Evolutionary conservation across 2,329 filamentous ascomycete genomes (phyloP).

Genomic region (Macrophomina tecta): DNA sequence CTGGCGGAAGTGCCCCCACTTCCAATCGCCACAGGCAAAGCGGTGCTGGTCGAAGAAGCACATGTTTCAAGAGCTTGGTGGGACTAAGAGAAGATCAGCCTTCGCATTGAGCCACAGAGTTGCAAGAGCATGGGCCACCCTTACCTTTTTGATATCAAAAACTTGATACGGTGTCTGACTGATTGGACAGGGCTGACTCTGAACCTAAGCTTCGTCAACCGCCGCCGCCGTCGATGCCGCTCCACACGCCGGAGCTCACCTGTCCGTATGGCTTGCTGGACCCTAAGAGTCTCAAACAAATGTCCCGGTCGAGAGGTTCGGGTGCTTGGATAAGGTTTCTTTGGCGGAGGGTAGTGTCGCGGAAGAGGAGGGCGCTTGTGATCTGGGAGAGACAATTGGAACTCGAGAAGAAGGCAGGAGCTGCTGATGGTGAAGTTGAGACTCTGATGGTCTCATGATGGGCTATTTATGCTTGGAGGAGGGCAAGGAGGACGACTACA

Average conservation of each 20-base stretch:
- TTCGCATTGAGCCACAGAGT: slow-evolving; percentile 14
- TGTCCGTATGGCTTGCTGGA: slow-evolving; percentile 18
- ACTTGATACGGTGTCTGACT: slow-evolving; percentile 26
- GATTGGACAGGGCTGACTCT: slow-evolving; percentile 26
- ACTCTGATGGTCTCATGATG: slow-evolving; percentile 31
- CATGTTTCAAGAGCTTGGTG: slow-evolving; percentile 60
- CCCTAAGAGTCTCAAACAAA: slow-evolving; percentile 7
- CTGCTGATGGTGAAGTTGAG: slow-evolving; percentile 25
- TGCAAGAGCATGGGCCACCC: slow-evolving; percentile 28
- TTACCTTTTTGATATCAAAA: slow-evolving; percentile 27
- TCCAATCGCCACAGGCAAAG: slow-evolving; percentile 88
- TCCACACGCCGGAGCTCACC: slow-evolving; percentile 13
- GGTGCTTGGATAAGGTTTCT: slow-evolving; percentile 1
- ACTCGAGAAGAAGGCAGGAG: slow-evolving; percentile 20
- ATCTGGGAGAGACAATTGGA: slow-evolving; percentile 23
- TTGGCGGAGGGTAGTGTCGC: slow-evolving; percentile 12
- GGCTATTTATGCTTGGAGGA: slow-evolving; percentile 49
- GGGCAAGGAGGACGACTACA: slow-evolving; percentile 33
- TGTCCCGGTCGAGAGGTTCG: slow-evolving; percentile 9
- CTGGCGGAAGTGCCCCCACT: slow-evolving; percentile 90
- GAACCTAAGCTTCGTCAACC: slow-evolving; percentile 19
- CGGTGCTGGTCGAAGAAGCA: slow-evolving; percentile 94
- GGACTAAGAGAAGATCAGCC: slow-evolving; percentile 19
- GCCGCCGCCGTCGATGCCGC: slow-evolving; percentile 14
- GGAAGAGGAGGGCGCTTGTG: slow-evolving; percentile 23